Evolutionary conservation across 2,329 filamentous ascomycete genomes (phyloP).

Genomic region (Bretziella fagacearum): DNA sequence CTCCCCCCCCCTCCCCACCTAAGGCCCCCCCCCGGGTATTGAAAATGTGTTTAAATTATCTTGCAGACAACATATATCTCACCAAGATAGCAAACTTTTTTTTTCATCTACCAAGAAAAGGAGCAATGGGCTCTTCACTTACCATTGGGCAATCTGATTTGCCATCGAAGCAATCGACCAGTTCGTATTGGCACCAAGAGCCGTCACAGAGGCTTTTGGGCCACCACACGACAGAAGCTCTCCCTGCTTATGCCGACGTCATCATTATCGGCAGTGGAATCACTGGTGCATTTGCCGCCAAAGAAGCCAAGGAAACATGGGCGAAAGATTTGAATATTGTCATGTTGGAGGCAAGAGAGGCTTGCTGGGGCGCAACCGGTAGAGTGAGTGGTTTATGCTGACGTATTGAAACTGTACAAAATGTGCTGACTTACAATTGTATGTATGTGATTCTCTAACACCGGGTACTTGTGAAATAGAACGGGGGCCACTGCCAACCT

Average conservation of each 20-base stretch:
- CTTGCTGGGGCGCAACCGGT: conserved; percentile 72
- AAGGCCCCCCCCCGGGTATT: neutral
- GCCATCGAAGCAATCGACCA: conserved; percentile 42
- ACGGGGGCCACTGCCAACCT: conserved; percentile 61
- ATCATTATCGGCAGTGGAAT: conserved; percentile 62
- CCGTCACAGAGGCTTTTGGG: conserved; percentile 47
- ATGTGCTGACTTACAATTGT: too few relatives aligned
- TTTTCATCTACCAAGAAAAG: neutral
- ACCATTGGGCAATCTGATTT: conserved; percentile 30
- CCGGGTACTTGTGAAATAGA: conserved; percentile 24
- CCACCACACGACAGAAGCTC: conserved; percentile 46
- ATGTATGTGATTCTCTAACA: neutral
- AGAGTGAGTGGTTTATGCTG: conserved; percentile 40
- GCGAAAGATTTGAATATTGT: conserved; percentile 37
- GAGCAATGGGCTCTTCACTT: neutral
- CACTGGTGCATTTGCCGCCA: conserved; percentile 54
- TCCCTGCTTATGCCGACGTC: conserved; percentile 48
- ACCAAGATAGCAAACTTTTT: too few relatives aligned
- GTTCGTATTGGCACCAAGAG: conserved; percentile 58
- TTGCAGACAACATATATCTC: too few relatives aligned
- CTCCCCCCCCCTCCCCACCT: too few relatives aligned
- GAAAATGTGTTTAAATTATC: too few relatives aligned
- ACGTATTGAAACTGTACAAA: too few relatives aligned
- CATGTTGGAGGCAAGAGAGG: conserved; percentile 62
- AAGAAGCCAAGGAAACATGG: conserved; percentile 35